Evolutionary conservation across 2,329 filamentous ascomycete species (phyloP).

Genomic region (Chaetomiaceae sp.): DNA sequence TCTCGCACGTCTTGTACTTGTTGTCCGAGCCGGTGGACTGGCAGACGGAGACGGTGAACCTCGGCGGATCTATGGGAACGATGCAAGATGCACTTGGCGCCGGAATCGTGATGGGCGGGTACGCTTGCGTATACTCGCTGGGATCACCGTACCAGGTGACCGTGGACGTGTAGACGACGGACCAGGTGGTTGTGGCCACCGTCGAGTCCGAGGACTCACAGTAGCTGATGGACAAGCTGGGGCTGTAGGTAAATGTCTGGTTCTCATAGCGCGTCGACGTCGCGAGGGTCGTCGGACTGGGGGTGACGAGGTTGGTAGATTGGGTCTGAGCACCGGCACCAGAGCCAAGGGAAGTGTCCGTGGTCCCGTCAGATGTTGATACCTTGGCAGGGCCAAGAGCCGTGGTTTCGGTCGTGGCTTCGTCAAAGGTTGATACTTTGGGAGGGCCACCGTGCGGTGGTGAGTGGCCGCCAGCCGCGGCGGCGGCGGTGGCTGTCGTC

Average conservation of each 20-base stretch:
- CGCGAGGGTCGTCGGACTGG: slow-evolving; percentile 11
- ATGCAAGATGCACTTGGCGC: slow-evolving; percentile 35
- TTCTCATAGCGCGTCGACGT: slow-evolving; percentile 8
- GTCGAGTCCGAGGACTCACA: slow-evolving; percentile 22
- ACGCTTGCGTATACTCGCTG: slow-evolving; percentile 42
- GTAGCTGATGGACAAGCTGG: slow-evolving; percentile 13
- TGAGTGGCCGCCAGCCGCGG: background rate
- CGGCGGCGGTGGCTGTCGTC: background rate
- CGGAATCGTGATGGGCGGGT: slow-evolving; percentile 35
- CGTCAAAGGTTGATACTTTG: background rate
- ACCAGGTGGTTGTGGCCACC: slow-evolving; percentile 31
- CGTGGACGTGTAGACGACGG: slow-evolving; percentile 44
- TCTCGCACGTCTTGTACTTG: slow-evolving; percentile 28
- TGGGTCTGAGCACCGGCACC: too few species aligned
- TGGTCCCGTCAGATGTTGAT: too few species aligned
- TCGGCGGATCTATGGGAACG: slow-evolving; percentile 10
- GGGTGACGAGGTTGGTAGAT: background rate
- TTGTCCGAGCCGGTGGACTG: slow-evolving; percentile 24
- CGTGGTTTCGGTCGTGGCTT: background rate
- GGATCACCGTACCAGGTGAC: slow-evolving; percentile 43
- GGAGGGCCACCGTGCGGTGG: slow-evolving; percentile 6
- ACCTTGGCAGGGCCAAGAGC: too few species aligned
- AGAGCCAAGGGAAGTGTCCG: too few species aligned
- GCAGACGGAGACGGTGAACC: slow-evolving; percentile 22
- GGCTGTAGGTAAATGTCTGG: slow-evolving; percentile 6